These are phyloP conservation scores for Pestalotiopsis sp. DNA, from an alignment of 2,329 filamentous ascomycete species.

Conservation along the genomic window DNA sequence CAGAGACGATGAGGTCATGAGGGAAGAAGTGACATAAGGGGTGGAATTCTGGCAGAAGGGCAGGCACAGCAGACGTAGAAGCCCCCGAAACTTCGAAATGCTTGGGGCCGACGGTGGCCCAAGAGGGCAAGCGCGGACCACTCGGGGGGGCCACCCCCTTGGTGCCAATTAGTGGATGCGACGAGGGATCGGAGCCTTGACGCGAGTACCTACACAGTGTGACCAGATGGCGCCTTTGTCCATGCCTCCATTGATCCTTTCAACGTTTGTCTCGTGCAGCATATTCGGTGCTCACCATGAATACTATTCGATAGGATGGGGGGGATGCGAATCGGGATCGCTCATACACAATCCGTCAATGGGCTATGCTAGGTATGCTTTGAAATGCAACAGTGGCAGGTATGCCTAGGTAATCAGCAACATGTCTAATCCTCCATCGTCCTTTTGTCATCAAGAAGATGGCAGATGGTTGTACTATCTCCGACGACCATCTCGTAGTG, in stretches of 20 bases:
- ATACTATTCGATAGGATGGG: no score
- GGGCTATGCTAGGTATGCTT: background rate
- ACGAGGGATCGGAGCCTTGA: conserved; percentile 13
- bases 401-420: background rate
- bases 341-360: background rate
- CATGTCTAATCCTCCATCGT: background rate
- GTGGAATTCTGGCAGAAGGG: conserved; percentile 36
- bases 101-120: conserved; percentile 28
- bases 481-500: no score
- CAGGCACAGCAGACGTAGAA: conserved; percentile 39
- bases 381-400: background rate
- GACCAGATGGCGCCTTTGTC: conserved; percentile 1
- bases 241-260: background rate
- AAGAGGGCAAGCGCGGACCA: conserved; percentile 10
- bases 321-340: background rate
- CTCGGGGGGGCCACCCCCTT: background rate
- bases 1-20: conserved; percentile 39
- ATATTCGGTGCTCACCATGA: background rate
- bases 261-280: background rate
- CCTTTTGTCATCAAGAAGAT: background rate
- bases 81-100: conserved; percentile 31
- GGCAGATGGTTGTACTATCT: background rate
- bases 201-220: conserved; percentile 16
- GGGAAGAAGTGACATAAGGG: conserved; percentile 42
- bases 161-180: conserved; percentile 11